phyloP scores from a whole-genome alignment of 306 rosid genomes.

The Cucumis cinereus region DNA sequence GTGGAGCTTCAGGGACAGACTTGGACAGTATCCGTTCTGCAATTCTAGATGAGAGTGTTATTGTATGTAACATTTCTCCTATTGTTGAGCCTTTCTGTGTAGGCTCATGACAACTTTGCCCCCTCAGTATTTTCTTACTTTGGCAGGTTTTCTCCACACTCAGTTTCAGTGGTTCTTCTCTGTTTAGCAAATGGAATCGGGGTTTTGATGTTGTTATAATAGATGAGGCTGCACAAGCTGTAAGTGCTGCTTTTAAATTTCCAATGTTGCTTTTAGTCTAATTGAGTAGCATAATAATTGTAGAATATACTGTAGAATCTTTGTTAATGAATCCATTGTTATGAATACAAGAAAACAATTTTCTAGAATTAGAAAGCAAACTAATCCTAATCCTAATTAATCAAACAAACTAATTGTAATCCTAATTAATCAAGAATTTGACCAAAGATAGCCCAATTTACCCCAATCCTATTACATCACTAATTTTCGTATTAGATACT shows the following conservation, averaged over 20 bases:
- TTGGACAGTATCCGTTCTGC: slow-evolving; percentile 53
- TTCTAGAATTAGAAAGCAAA: too few species aligned
- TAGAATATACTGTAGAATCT: too few species aligned
- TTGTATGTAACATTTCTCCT: slow-evolving; percentile 39
- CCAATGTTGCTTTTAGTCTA: not conserved
- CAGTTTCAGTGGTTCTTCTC: slow-evolving; percentile 74
- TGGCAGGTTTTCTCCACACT: slow-evolving; percentile 94
- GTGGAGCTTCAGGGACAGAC: slow-evolving; percentile 51
- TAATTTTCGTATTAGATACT: not conserved
- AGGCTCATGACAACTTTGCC: not conserved
- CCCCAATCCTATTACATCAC: too few species aligned
- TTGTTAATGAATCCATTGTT: too few species aligned
- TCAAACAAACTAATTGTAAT: too few species aligned
- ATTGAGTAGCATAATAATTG: too few species aligned
- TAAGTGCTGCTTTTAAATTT: slow-evolving; percentile 30
- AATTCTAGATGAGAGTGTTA: slow-evolving; percentile 79
- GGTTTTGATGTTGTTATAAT: slow-evolving; percentile 88
- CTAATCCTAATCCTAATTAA: too few species aligned
- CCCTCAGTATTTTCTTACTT: slow-evolving; percentile 17
- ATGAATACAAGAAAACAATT: too few species aligned
- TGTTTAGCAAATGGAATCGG: slow-evolving; percentile 65
- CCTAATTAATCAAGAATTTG: too few species aligned
- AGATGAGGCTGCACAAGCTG: slow-evolving; percentile 99
- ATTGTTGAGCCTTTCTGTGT: not conserved
- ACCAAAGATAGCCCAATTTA: too few species aligned